Conservation (phyloP, 352 stramenopile species). For the Pythium dissimile region DNA sequence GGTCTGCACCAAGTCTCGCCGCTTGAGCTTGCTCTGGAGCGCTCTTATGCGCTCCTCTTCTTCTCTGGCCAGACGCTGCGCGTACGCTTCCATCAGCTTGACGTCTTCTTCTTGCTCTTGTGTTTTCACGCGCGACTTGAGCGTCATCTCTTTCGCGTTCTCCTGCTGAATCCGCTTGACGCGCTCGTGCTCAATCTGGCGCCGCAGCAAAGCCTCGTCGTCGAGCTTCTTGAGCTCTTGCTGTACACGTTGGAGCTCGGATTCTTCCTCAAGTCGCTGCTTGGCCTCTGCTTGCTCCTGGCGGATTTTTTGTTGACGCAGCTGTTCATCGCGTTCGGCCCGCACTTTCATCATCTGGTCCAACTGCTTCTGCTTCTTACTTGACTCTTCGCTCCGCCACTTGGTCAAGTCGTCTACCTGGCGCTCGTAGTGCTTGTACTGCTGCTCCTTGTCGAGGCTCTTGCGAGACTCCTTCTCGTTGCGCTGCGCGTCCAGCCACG, state of each 20-base stretch:
- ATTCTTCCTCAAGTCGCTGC: conserved; percentile 41
- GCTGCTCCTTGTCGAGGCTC: conserved; percentile 30
- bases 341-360: conserved; percentile 51
- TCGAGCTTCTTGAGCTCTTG: conserved; percentile 48
- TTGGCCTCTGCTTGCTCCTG: conserved; percentile 30
- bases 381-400: conserved; percentile 45
- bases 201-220: conserved; percentile 32
- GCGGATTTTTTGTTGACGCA: conserved; percentile 43
- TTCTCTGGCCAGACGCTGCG: conserved; percentile 47
- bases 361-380: conserved; percentile 47
- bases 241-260: conserved; percentile 52
- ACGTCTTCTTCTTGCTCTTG: conserved; percentile 58
- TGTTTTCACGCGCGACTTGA: conserved; percentile 34
- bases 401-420: conserved; percentile 45
- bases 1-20: conserved; percentile 37
- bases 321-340: conserved; percentile 56
- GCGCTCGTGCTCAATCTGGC: conserved; percentile 42
- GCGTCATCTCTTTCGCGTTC: conserved; percentile 38
- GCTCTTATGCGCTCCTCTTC: conserved; percentile 48
- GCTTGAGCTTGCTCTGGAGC: conserved; percentile 42
- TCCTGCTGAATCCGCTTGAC: conserved; percentile 47
- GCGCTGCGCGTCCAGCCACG: conserved; percentile 58
- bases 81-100: conserved; percentile 70
- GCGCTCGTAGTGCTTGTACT: conserved; percentile 33
- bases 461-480: conserved; percentile 38